Evolutionary conservation across 1,284 basidiomycete species (phyloP), one percentile per base, ranked within the genome.

Genomic region (Xerocomus amazonicus): DNA sequence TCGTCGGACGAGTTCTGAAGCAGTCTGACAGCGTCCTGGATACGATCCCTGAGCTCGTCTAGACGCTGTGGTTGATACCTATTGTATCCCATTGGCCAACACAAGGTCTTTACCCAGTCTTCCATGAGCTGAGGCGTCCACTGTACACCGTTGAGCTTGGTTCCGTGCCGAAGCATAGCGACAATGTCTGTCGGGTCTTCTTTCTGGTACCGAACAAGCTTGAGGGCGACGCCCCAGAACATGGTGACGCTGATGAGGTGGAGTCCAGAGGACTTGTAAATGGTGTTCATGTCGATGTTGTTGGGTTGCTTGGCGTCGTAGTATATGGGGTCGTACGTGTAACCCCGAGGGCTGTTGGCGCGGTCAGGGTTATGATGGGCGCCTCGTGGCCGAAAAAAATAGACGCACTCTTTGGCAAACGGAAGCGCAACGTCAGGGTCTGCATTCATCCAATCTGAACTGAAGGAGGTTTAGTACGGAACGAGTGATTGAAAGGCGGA

Each of bases 371-470:
- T 36, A 59, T 39, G 50, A 32, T 38, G 53, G 43, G 32, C 16
- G 39, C 48, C 41, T 44, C 41, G 51, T 47, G 47, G 43, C n/a
- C 0, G 38, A 17, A 14, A 13, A 41, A 35, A 43, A 41, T 29
- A 10, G 47, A 77, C 83, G 67, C 60, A 85, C 83, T 82, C 77
- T 53, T 62, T 64, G 13, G 78, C 75, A 74, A 80, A 75, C 12
- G 84, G 84, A 39, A 86, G 70, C 1, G 82, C 80, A 9, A 82
- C 73, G 58, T 87, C 84, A 0, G 84, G 79, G 56, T 83, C 79
- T 3, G 78, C 75, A 51, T 86, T 86, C 83, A 86, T 84, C 84
- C 84, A 87, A 61, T 86, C 84, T 33, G 71, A 69, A 0, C 64
- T 66, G 23, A 12, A n/a, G 17, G 43, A 4, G 2, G 35, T 42